phyloP scores from a whole-genome alignment of 495 filamentous ascomycete genomes.

The Monascus purpureus region DNA sequence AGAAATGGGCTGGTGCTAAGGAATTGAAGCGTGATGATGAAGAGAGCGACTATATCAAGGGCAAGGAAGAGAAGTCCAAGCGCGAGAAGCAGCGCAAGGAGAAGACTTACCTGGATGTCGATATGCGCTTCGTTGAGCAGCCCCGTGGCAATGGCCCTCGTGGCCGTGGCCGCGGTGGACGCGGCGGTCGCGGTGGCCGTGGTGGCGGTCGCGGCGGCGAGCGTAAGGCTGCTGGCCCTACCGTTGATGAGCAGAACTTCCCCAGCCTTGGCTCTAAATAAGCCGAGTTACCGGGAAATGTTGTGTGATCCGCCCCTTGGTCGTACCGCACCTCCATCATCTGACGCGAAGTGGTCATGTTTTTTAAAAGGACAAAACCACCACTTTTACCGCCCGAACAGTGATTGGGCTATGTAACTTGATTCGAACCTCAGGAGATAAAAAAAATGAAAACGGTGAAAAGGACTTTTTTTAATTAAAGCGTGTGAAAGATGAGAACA shows the following conservation, averaged over 20 bases:
- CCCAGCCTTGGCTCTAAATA: conserved; percentile 35
- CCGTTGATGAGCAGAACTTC: conserved; percentile 40
- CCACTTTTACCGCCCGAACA: too few species aligned
- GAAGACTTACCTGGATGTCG: conserved; percentile 80
- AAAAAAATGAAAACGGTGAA: conserved; percentile 3
- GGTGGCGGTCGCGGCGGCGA: conserved; percentile 20
- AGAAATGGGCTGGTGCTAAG: conserved; percentile 86
- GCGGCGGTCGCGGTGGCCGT: conserved; percentile 30
- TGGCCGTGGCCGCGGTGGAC: conserved; percentile 22
- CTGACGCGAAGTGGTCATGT: too few species aligned
- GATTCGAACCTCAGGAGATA: conserved; percentile 23
- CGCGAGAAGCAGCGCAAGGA: conserved; percentile 83
- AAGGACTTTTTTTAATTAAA: too few species aligned
- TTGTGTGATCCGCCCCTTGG: conserved; percentile 5
- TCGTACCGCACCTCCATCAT: conserved; percentile 6
- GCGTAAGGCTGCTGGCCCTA: conserved; percentile 18
- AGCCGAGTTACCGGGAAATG: conserved; percentile 5
- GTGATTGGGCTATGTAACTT: conserved; percentile 30
- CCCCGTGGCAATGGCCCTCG: conserved; percentile 25
- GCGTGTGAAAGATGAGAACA: too few species aligned
- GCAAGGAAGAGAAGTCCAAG: conserved; percentile 63
- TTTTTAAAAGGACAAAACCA: too few species aligned
- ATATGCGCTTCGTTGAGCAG: conserved; percentile 61
- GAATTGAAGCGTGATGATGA: conserved; percentile 56
- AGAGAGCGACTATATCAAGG: conserved; percentile 64